Base-by-base conservation (phyloP, 306 rosid species). In the Corylus avellana region DNA sequence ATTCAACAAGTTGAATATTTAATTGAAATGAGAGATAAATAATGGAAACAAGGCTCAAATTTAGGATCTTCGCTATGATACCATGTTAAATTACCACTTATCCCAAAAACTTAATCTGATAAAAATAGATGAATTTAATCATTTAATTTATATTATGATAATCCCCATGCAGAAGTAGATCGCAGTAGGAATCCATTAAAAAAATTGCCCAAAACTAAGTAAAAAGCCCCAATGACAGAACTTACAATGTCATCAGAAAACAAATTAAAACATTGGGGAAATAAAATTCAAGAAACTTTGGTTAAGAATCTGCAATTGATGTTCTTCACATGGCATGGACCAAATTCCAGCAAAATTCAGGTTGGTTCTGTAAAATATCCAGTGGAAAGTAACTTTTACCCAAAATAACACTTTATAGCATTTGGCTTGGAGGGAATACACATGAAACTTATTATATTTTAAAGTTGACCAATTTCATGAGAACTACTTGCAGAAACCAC, bases 401-500 rank as follows among this genome's bases (percentile, higher is more conserved):
- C 57, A 13, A 12, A 3, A 53, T 53, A 53, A 53, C 18, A 16
- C 57, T 16, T 16, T 53, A 57, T 11, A n/a, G 35, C 63, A 57
- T 57, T 20, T 57, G 35, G 10, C 9, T 8, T 2, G 3, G 22
- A 56, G 61, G 10, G 10, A 56, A 56, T 56, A 56, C 25, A 22
- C 25, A 7, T 2, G 7, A 2, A 13, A 18, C 62, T 42, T 2
- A 56, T 56, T 56, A 12, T 20, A 18, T n/a, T 20, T n/a, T 18
- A 8, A 56, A 18, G 61, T n/a, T n/a, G 22, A 56, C 27, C 8
- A 3, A n/a, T 59, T 22, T 59, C 13, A 75, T 66, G 49, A 6
- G 63, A 64, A 39, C 72, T n/a, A 71, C 42, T 77, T 57, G 79
- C 54, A 51, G 75, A 75, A 75, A 37, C 59, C 49, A 32, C 70